Evolutionary conservation across 352 stramenopile species (phyloP), one percentile per base, ranked within the genome.

Genomic region (Phytophthora agathidicida): DNA sequence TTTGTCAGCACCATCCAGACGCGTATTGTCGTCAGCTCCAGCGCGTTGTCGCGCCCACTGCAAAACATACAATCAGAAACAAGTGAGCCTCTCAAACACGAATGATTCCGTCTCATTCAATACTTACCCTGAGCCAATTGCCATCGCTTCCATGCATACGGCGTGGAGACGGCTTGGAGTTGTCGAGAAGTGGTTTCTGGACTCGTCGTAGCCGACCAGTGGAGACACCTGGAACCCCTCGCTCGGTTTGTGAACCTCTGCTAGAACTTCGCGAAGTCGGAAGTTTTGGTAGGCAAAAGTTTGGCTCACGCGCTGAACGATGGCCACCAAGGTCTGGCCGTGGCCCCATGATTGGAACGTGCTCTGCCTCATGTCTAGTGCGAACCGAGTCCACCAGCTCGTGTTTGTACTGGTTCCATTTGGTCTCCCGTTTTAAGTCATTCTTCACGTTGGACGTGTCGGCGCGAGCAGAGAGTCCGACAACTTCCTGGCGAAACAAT

Each of bases 11-110:
- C 60, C 44, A 38, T 62, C 53, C 11, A 46, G 32, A 38, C 30
- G 52, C 19, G 44, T 71, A 32, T 75, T 71, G 44, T 82, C 72
- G 33, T 39, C 32, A 41, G 61, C 61, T 23, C 60, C 46, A 8
- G 77, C 73, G 14, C 68, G 77, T 23, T 77, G 38, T 33, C 72
- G 71, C 1, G 80, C 77, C 80, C 80, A 89, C 80, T 89, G 26
- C 11, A 47, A 7, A 22, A 4, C n/a, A 13, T 50, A 26, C 3
- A 41, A 9, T 31, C 30, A 38, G 33, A 24, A 27, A 27, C 17
- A 55, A 47, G 46, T 41, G 24, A 55, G 23, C 2, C 8, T 43
- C 36, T 23, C 23, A 19, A 30, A 60, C 20, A 9, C 16, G 30
- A 56, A 39, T 30, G n/a, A n/a, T n/a, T n/a, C n/a, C n/a, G n/a